Evolutionary conservation across 768 basidiomycete genomes (phyloP), one percentile per base, ranked within the genome.

Genomic region (Lentinula edodes): DNA sequence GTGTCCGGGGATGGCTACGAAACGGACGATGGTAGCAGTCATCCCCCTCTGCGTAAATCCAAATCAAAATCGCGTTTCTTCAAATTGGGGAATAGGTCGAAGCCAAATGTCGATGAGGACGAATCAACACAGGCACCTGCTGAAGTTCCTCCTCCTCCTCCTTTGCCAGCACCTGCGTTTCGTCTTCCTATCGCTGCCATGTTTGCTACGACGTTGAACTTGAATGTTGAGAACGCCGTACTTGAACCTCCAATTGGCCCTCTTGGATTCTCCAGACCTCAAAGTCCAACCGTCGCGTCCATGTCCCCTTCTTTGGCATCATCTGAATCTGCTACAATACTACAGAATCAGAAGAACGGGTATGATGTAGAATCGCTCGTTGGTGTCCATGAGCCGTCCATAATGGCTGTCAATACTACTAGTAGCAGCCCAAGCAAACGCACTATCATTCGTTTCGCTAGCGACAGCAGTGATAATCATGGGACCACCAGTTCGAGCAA

Each of bases 141-240:
- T 15, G 52, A 54, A 50, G 9, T 32, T 54, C 36, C 39, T 23
- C 39, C 60, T 23, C 61, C 61, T 18, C 38, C 53, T 16, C 61
- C 61, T 45, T 10, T 38, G 42, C 60, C 60, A 28, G 45, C 48
- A 56, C 72, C 71, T 13, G 68, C 70, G 1, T 66, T 78, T 36
- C 66, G 72, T 7, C 73, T 82, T 20, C 81, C 82, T 23, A 82
- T 83, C 60, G 81, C 81, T 3, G 76, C 73, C 16, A 71, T 72
- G 61, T 84, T 82, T 64, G 81, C 78, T 10, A 80, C 76, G 1
- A 75, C 75, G 39, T 46, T 62, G 45, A 46, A 51, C n/a, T 35
- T 58, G 18, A 18, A 61, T 12, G 58, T 53, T 13, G 46, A 52
- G 1, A 61, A 61, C 20, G 61, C 53, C 2, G 38, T 56, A 28